phyloP scores from a whole-genome alignment of 352 stramenopile species.

The Phytopythium delawarense region DNA sequence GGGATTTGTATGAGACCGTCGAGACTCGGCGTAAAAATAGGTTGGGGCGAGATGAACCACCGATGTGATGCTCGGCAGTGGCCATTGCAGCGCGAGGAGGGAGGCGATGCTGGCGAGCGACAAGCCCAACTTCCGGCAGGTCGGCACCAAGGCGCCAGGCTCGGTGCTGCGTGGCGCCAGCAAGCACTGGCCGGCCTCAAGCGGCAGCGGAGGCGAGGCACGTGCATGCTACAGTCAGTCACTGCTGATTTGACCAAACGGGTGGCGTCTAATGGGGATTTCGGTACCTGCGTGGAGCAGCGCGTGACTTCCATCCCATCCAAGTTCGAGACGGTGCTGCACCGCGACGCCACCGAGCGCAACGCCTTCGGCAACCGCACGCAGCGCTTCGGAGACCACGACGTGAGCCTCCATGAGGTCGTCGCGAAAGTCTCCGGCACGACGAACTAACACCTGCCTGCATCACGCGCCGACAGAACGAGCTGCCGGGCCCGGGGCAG shows the following conservation, averaged over 20 bases:
- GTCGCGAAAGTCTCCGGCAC: too few relatives aligned
- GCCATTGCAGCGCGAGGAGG: not conserved
- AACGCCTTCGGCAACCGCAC: slow-evolving; percentile 72
- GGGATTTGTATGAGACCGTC: not conserved
- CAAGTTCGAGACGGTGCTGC: slow-evolving; percentile 73
- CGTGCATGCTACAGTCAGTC: not conserved
- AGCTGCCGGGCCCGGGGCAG: slow-evolving; percentile 57
- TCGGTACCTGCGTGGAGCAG: slow-evolving; percentile 7
- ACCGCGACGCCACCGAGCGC: slow-evolving; percentile 48
- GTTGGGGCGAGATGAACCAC: not conserved
- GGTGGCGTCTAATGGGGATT: not conserved
- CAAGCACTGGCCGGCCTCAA: not conserved
- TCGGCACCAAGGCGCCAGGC: slow-evolving; percentile 44
- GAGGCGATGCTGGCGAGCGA: slow-evolving; percentile 1
- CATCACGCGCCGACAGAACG: slow-evolving; percentile 32
- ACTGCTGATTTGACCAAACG: not conserved
- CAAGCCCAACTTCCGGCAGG: slow-evolving; percentile 60
- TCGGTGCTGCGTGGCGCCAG: slow-evolving; percentile 20
- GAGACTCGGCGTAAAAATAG: not conserved
- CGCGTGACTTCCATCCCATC: slow-evolving; percentile 72
- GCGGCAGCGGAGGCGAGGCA: slow-evolving; percentile 8
- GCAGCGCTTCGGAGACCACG: slow-evolving; percentile 53
- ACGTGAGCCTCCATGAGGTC: slow-evolving; percentile 17
- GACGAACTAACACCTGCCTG: not conserved
- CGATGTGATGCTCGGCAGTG: not conserved